Evolutionary conservation across 495 filamentous ascomycete genomes (phyloP).

Genomic region (Penicillium mononematosum): DNA sequence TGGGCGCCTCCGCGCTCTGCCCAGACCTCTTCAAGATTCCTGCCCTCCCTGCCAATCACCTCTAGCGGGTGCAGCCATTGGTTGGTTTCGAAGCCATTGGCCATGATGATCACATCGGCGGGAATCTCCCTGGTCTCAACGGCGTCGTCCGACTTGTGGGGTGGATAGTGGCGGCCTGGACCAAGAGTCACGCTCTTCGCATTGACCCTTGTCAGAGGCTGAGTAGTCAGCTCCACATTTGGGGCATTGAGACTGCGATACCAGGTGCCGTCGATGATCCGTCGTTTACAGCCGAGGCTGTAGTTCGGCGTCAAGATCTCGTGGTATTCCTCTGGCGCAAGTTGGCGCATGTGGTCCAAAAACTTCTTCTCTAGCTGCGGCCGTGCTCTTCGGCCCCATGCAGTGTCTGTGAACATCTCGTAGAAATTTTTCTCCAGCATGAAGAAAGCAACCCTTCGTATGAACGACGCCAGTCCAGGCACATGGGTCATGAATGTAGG

Average conservation of each 20-base stretch:
- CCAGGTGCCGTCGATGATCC: constrained; percentile 58
- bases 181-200: constrained; percentile 54
- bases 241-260: constrained; percentile 51
- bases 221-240: constrained; percentile 56
- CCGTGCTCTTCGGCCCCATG: constrained; percentile 30
- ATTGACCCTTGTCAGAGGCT: constrained; percentile 50
- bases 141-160: constrained; percentile 26
- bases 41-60: constrained; percentile 46
- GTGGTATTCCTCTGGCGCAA: constrained; percentile 59
- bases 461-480: constrained; percentile 40
- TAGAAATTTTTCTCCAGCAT: constrained; percentile 38
- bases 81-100: constrained; percentile 55
- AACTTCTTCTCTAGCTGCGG: constrained; percentile 36
- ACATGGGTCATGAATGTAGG: constrained; percentile 41
- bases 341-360: constrained; percentile 47
- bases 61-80: constrained; percentile 39
- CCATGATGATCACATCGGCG: constrained; percentile 60
- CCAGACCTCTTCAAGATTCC: constrained; percentile 53
- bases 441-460: constrained; percentile 38
- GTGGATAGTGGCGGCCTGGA: constrained; percentile 49
- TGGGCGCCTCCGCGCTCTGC: constrained; percentile 58
- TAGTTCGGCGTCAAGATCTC: constrained; percentile 64
- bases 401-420: constrained; percentile 32
- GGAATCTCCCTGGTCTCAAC: constrained; percentile 45
- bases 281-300: constrained; percentile 60